Conservation (phyloP, 768 basidiomycete genomes). For the Amanita inopinata region DNA sequence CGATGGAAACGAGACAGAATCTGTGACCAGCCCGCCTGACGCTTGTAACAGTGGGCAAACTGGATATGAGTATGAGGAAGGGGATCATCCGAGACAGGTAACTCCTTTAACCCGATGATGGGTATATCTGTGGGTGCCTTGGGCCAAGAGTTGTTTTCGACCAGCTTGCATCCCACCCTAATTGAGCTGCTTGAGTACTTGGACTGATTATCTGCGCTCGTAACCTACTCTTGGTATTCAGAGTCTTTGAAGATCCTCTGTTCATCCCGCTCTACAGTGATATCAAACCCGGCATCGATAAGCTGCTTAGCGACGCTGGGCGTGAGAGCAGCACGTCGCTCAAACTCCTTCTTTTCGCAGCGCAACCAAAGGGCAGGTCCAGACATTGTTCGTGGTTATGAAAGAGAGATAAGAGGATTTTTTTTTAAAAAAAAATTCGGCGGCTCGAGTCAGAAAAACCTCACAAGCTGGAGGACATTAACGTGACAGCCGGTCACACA, state of each 20-base stretch:
- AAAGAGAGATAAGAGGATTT: neutral
- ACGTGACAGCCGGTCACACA: too few species aligned
- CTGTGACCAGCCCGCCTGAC: constrained; percentile 85
- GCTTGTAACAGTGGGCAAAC: constrained; percentile 97
- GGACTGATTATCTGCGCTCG: neutral
- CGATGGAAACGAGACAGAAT: constrained; percentile 79
- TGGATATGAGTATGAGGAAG: constrained; percentile 94
- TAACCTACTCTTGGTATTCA: constrained; percentile 84
- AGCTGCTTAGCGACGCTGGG: constrained; percentile 85
- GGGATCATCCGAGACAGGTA: constrained; percentile 74
- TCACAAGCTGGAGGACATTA: too few species aligned
- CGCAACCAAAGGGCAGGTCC: constrained; percentile 75
- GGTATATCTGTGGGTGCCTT: constrained; percentile 61
- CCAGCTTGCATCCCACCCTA: constrained; percentile 87
- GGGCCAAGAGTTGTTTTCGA: constrained; percentile 84
- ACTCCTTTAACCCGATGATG: constrained; percentile 95
- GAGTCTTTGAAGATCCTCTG: constrained; percentile 91
- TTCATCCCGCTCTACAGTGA: constrained; percentile 86
- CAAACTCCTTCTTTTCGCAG: constrained; percentile 94
- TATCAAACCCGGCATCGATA: constrained; percentile 82
- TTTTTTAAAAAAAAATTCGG: neutral
- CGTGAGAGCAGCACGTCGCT: constrained; percentile 86
- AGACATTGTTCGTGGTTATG: constrained; percentile 29
- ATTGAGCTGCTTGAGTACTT: constrained; percentile 3
- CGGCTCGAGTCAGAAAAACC: neutral